A percentile compares a stretch with the other conserved stretches of the same genome.
Conservation (phyloP, 306 rosid genomes). For the Abrus pulchellus region DNA sequence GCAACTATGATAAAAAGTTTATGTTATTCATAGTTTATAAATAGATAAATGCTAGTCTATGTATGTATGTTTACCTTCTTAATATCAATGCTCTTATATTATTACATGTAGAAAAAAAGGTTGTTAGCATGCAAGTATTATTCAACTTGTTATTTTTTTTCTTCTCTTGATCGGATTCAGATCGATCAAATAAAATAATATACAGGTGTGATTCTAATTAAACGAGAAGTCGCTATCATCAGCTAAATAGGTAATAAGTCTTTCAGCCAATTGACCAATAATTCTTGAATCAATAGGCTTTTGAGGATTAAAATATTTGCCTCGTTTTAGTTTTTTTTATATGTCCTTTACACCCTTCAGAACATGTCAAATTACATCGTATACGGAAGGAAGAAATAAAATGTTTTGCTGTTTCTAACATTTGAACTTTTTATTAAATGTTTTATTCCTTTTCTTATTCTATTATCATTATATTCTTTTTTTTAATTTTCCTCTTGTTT, state of each 20-base stretch:
- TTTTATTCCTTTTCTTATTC: too few species aligned
- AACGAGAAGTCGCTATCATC: conserved; percentile 49
- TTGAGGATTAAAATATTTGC: conserved; percentile 8
- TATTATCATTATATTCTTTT: too few species aligned
- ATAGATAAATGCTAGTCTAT: too few species aligned
- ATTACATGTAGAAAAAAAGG: conserved; percentile 3
- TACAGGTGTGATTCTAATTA: conserved; percentile 29
- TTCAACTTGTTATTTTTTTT: conserved; percentile 39
- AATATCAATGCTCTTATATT: neutral
- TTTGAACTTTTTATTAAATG: neutral
- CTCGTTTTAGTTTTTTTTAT: neutral
- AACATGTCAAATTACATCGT: too few species aligned
- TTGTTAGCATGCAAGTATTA: conserved; percentile 37
- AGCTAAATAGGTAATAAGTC: conserved; percentile 46
- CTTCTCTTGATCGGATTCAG: conserved; percentile 42
- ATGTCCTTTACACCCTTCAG: conserved; percentile 3
- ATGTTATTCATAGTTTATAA: too few species aligned
- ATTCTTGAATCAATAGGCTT: conserved; percentile 37
- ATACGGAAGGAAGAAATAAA: too few species aligned
- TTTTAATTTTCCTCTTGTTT: too few species aligned
- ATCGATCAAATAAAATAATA: conserved; percentile 25
- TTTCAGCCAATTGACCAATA: conserved; percentile 51
- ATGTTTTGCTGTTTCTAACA: neutral
- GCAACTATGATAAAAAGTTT: too few species aligned
- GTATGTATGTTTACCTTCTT: neutral